These are phyloP conservation scores for Paraglomus brasilianum DNA, from an alignment of 192 early-diverging fungal genomes.

Conservation along the genomic window DNA sequence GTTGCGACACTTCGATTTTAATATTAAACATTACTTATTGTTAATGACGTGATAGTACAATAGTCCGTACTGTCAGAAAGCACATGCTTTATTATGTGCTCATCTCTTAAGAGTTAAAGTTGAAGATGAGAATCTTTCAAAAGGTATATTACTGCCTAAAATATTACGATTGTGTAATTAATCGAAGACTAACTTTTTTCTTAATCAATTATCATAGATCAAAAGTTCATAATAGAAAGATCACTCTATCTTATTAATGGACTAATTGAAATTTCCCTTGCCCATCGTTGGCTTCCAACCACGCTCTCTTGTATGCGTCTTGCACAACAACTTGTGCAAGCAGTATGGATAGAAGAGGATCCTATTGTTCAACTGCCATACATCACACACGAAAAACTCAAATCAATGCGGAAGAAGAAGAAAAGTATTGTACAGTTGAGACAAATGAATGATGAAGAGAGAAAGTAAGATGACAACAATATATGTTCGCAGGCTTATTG, in stretches of 20 bases:
- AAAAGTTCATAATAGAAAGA: slow-evolving; percentile 71
- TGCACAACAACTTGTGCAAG: slow-evolving; percentile 89
- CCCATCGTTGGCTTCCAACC: slow-evolving; percentile 79
- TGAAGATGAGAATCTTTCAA: slow-evolving; percentile 46
- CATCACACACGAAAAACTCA: slow-evolving; percentile 65
- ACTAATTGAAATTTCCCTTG: slow-evolving; percentile 83
- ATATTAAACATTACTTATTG: not conserved
- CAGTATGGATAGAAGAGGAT: slow-evolving; percentile 72
- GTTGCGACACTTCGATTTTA: not conserved
- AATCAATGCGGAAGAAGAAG: slow-evolving; percentile 64
- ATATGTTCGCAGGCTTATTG: not conserved
- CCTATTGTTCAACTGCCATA: slow-evolving; percentile 86
- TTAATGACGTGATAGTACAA: slow-evolving; percentile 27
- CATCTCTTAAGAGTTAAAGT: slow-evolving; percentile 79
- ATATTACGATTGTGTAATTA: slow-evolving; percentile 19
- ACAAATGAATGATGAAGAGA: slow-evolving; percentile 63
- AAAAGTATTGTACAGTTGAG: slow-evolving; percentile 65
- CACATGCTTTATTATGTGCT: slow-evolving; percentile 75
- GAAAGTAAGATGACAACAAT: slow-evolving; percentile 39
- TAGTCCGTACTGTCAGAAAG: slow-evolving; percentile 59
- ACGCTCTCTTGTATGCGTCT: slow-evolving; percentile 77
- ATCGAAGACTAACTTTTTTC: not conserved
- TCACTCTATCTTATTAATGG: slow-evolving; percentile 79
- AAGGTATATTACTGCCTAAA: slow-evolving; percentile 30
- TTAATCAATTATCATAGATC: slow-evolving; percentile 48